A percentile compares a stretch with the other conserved stretches of the same genome.
Conservation (phyloP, 441 rosid genomes). For the Macaranga tanarius region DNA sequence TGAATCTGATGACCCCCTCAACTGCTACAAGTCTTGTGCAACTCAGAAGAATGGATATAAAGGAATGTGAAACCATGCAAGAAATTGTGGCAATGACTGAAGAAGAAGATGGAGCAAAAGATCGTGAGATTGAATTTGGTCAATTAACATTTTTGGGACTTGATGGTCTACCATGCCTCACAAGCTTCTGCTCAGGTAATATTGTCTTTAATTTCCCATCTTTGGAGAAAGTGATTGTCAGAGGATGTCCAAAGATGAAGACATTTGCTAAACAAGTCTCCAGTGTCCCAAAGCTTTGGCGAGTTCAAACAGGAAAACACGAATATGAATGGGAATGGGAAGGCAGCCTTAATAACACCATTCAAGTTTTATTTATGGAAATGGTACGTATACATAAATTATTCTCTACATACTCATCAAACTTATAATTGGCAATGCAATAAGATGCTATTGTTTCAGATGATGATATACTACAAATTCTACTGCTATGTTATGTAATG, state of each 20-base stretch:
- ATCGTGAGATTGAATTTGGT: slow-evolving; percentile 5
- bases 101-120: too few species aligned
- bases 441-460: too few species aligned
- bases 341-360: slow-evolving; percentile 9
- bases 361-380: background rate
- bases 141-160: slow-evolving; percentile 7
- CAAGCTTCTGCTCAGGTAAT: slow-evolving; percentile 21
- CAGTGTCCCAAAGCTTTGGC: slow-evolving; percentile 3
- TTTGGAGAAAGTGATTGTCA: background rate
- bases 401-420: too few species aligned
- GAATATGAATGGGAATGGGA: slow-evolving; percentile 5
- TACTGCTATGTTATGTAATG: too few species aligned
- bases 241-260: slow-evolving; percentile 24
- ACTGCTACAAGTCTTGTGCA: background rate
- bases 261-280: background rate
- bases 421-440: too few species aligned
- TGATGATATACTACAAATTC: too few species aligned
- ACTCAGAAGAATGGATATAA: slow-evolving; percentile 2
- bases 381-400: background rate
- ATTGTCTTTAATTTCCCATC: background rate
- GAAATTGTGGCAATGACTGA: slow-evolving; percentile 1
- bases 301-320: background rate
- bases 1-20: background rate
- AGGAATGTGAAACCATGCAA: slow-evolving; percentile 9
- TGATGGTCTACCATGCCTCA: slow-evolving; percentile 17